Percentiles rank a stretch among this genome's conserved stretches.
These are phyloP conservation scores for Aspergillus aculeatus DNA, from an alignment of 2,329 filamentous ascomycete genomes.

Conservation along the genomic window DNA sequence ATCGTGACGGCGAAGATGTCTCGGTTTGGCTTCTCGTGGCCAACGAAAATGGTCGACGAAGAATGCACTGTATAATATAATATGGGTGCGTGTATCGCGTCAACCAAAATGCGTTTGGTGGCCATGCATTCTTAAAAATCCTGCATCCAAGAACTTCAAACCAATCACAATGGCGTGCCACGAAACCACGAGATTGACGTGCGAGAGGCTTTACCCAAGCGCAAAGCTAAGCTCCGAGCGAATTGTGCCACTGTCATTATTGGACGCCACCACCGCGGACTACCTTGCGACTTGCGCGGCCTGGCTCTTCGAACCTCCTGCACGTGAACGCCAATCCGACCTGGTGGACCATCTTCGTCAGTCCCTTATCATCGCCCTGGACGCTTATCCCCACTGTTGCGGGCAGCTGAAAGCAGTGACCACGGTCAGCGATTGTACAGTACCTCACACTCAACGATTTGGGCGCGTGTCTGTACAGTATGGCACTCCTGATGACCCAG, in stretches of 20 bases:
- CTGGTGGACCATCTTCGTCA: slow-evolving; percentile 16
- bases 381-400: slow-evolving; percentile 40
- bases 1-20: background rate
- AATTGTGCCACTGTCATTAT: slow-evolving; percentile 19
- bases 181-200: slow-evolving; percentile 2
- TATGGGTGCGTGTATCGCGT: background rate
- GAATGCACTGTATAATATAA: background rate
- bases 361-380: slow-evolving; percentile 15
- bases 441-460: slow-evolving; percentile 20
- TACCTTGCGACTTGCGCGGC: slow-evolving; percentile 45
- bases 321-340: slow-evolving; percentile 7
- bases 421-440: background rate
- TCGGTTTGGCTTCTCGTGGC: background rate
- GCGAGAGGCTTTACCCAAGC: slow-evolving; percentile 21
- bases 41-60: background rate
- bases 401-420: slow-evolving; percentile 37
- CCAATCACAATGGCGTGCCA: background rate
- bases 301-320: slow-evolving; percentile 45
- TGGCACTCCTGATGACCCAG: slow-evolving; percentile 41
- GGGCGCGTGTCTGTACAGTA: slow-evolving; percentile 35
- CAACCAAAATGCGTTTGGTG: background rate
- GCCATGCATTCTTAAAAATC: background rate
- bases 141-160: background rate
- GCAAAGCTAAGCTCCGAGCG: slow-evolving; percentile 10
- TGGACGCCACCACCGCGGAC: slow-evolving; percentile 45